phyloP scores from a whole-genome alignment of 805 yeast species.

The Spathaspora arborariae region DNA sequence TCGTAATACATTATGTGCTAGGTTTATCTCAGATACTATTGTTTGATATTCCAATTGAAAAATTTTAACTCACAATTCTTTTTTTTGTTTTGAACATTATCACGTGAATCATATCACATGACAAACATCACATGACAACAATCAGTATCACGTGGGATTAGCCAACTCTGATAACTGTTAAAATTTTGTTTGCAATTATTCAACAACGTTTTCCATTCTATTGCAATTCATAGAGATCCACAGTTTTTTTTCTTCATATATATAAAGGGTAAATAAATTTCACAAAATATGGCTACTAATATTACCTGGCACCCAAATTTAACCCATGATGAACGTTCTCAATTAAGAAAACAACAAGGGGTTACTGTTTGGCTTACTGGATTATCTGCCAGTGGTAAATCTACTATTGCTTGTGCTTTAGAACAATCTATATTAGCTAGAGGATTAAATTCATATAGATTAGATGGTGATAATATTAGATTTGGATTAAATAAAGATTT shows the following conservation, averaged over 20 bases:
- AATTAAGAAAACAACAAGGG: slow-evolving; percentile 74
- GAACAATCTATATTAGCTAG: slow-evolving; percentile 75
- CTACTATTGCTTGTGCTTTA: slow-evolving; percentile 91
- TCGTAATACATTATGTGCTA: slow-evolving; percentile 92
- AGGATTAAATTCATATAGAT: slow-evolving; percentile 73
- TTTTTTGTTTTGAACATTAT: not conserved
- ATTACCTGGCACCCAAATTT: slow-evolving; percentile 95
- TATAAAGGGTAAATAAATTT: not conserved
- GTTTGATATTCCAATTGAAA: too few relatives aligned
- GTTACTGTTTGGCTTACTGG: slow-evolving; percentile 96
- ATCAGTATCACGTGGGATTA: slow-evolving; percentile 3
- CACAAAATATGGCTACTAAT: slow-evolving; percentile 75
- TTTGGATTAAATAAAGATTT: slow-evolving; percentile 94
- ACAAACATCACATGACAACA: not conserved
- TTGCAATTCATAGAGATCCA: not conserved
- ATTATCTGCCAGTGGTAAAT: slow-evolving; percentile 90
- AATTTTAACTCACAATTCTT: too few relatives aligned
- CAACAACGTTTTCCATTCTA: not conserved
- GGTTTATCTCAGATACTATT: too few relatives aligned
- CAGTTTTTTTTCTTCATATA: not conserved
- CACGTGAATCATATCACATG: not conserved
- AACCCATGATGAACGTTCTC: slow-evolving; percentile 75
- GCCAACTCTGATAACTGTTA: not conserved
- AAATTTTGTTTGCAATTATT: slow-evolving; percentile 2
- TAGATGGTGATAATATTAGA: slow-evolving; percentile 93